A percentile compares a stretch with the other conserved stretches of the same genome.
Conservation (phyloP, 108 stramenopile species). For the Fistulifera solaris region DNA sequence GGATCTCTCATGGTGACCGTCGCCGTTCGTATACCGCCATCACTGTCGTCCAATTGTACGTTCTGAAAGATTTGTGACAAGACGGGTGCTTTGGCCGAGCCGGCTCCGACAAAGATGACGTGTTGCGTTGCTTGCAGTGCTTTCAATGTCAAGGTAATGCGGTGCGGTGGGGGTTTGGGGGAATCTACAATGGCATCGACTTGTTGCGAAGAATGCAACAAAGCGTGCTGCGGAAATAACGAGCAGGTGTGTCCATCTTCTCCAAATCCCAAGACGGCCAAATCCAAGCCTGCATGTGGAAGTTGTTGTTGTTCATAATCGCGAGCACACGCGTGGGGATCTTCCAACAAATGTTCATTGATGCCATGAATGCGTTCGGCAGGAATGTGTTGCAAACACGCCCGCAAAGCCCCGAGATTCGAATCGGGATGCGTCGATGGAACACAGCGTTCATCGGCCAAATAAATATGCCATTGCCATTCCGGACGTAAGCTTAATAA, state of each 20-base stretch:
- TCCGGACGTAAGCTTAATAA: too few relatives aligned
- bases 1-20: conserved; percentile 28
- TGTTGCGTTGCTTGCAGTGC: conserved; percentile 63
- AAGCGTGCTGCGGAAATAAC: conserved; percentile 83
- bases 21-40: neutral
- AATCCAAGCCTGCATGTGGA: conserved; percentile 49
- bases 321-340: conserved; percentile 37
- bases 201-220: conserved; percentile 43
- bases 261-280: conserved; percentile 91
- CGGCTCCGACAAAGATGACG: conserved; percentile 77
- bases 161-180: conserved; percentile 89
- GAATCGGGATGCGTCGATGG: conserved; percentile 62
- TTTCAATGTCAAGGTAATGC: conserved; percentile 88
- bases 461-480: conserved; percentile 64
- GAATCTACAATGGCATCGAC: conserved; percentile 88
- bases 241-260: conserved; percentile 97
- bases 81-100: conserved; percentile 60
- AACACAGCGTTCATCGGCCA: conserved; percentile 95
- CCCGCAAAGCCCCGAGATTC: conserved; percentile 57
- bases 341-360: conserved; percentile 28
- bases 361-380: conserved; percentile 61
- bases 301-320: conserved; percentile 44
- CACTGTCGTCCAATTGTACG: neutral
- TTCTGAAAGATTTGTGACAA: conserved; percentile 32
- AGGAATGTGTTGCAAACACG: conserved; percentile 48